Conservation (phyloP, 805 yeast species). For the Kluyveromyces siamensis region DNA sequence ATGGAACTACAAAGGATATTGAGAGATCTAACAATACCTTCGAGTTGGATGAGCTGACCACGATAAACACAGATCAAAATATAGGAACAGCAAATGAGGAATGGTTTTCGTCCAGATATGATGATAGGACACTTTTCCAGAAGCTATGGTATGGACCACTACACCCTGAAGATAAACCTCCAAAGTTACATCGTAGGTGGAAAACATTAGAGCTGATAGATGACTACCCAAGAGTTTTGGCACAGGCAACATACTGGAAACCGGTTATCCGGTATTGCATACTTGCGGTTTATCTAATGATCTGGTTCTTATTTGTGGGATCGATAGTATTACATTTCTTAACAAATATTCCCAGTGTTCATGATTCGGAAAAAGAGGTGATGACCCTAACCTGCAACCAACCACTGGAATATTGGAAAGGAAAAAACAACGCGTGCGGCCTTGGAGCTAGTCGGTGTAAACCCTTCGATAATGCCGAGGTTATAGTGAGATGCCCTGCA, state of each 20-base stretch:
- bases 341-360: constrained; percentile 32
- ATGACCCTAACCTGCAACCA: constrained; percentile 32
- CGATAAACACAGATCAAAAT: neutral
- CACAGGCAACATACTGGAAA: constrained; percentile 20
- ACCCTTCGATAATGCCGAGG: constrained; percentile 35
- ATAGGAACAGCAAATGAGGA: constrained; percentile 4
- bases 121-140: constrained; percentile 2
- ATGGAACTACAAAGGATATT: constrained; percentile 3
- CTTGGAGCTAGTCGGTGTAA: constrained; percentile 53
- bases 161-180: constrained; percentile 39
- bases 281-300: constrained; percentile 31
- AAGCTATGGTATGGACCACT: constrained; percentile 51
- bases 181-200: constrained; percentile 27
- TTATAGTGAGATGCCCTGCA: constrained; percentile 75
- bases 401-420: constrained; percentile 49
- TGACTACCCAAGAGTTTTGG: constrained; percentile 29
- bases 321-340: constrained; percentile 38
- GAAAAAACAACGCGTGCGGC: constrained; percentile 73
- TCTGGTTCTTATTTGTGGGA: constrained; percentile 39
- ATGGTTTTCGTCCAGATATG: constrained; percentile 12
- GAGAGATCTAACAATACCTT: constrained; percentile 1
- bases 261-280: constrained; percentile 24
- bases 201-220: constrained; percentile 29
- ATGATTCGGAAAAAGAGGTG: constrained; percentile 22
- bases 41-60: neutral